Conservation (phyloP, 2,329 filamentous ascomycete species). For the Exophiala mesophila region DNA sequence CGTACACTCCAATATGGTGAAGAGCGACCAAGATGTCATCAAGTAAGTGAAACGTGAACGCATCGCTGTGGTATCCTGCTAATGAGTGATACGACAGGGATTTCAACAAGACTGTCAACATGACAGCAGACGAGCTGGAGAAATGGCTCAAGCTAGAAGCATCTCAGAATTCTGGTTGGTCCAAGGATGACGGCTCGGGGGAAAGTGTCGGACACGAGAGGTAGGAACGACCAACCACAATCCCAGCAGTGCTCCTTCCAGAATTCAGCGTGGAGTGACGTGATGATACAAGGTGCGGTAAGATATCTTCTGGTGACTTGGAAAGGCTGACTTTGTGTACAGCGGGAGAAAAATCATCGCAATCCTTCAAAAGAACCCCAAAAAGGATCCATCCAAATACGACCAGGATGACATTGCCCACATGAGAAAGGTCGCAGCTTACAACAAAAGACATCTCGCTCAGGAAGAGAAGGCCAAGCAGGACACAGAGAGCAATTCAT, state of each 20-base stretch:
- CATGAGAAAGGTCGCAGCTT: conserved; percentile 60
- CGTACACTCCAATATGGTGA: conserved; percentile 46
- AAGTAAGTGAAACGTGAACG: too few relatives aligned
- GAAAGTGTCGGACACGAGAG: conserved; percentile 61
- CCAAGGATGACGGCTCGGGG: conserved; percentile 52
- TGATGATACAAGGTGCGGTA: not conserved
- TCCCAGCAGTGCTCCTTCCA: not conserved
- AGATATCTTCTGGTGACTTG: not conserved
- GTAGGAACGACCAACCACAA: conserved; percentile 28
- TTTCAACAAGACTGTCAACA: conserved; percentile 64
- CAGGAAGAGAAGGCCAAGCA: conserved; percentile 57
- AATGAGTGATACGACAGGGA: too few relatives aligned
- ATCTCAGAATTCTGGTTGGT: conserved; percentile 56
- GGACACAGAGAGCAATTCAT: conserved; percentile 51
- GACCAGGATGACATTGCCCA: conserved; percentile 54
- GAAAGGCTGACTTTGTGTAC: not conserved
- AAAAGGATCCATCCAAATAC: conserved; percentile 54
- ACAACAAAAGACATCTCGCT: conserved; percentile 62
- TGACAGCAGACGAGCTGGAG: conserved; percentile 57
- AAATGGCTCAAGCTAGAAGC: conserved; percentile 58
- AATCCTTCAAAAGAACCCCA: conserved; percentile 58
- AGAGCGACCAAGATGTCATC: conserved; percentile 49
- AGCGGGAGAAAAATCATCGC: conserved; percentile 60
- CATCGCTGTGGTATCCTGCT: too few relatives aligned
- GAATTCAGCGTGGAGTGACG: too few relatives aligned